Evolutionary conservation across 139 green algal species (phyloP).

Genomic region (Chlamydomonas schloesseri): DNA sequence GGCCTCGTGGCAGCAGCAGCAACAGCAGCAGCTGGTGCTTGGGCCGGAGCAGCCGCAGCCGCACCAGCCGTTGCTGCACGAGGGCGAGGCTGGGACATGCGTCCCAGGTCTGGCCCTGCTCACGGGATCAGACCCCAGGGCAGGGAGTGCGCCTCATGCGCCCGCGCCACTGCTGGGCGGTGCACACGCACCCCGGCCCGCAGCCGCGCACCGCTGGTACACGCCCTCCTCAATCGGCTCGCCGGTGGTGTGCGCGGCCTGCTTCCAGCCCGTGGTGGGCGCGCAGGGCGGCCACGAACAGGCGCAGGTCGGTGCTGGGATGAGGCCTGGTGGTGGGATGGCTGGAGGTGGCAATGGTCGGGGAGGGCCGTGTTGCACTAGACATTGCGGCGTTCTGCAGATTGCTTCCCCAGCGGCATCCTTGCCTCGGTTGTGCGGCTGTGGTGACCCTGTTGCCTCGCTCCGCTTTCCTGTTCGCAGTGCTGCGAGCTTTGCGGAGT

Average conservation of each 20-base stretch:
- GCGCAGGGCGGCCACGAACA: background rate
- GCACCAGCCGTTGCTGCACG: background rate
- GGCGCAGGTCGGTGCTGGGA: background rate
- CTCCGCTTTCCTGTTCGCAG: background rate
- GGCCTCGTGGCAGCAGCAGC: background rate
- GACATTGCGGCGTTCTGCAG: no score
- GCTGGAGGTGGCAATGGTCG: no score
- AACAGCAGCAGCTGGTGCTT: background rate
- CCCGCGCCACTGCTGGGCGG: no score
- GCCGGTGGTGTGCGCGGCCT: conserved; percentile 24
- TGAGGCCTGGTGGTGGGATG: background rate
- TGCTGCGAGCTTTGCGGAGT: conserved; percentile 74
- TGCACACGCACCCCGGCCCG: background rate
- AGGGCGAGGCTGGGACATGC: no score
- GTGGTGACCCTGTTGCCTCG: no score
- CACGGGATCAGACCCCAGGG: no score
- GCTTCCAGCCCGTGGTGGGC: conserved; percentile 28
- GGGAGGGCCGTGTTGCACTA: no score
- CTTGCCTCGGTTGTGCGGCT: no score
- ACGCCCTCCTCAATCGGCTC: background rate
- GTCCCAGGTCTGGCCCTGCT: no score
- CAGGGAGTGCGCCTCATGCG: no score
- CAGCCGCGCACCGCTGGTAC: conserved; percentile 24
- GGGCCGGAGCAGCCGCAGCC: background rate
- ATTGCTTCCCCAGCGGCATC: no score